Percentiles rank a stretch among this genome's conserved stretches.
Conservation (phyloP, 345 rosid genomes). For the Dovyalis caffra region DNA sequence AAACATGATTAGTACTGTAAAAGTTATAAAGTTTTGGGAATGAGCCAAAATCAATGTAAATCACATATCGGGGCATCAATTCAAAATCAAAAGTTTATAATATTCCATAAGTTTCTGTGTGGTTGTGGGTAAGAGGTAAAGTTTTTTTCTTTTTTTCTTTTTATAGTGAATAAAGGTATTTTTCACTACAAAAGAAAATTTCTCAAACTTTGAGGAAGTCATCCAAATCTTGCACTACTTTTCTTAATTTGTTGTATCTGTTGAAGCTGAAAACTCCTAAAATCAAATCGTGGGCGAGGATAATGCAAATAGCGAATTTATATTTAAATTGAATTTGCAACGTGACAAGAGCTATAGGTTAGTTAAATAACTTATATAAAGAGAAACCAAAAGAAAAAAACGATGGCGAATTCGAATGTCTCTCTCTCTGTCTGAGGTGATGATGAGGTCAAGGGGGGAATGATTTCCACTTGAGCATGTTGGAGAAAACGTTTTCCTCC, state of each 20-base stretch:
- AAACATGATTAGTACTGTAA: neutral
- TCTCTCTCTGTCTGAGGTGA: conserved; percentile 12
- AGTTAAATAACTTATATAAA: neutral
- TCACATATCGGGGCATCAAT: neutral
- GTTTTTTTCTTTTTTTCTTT: too few species aligned
- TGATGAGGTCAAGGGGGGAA: conserved; percentile 39
- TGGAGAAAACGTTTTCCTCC: conserved; percentile 23
- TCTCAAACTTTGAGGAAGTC: neutral
- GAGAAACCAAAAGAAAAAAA: neutral
- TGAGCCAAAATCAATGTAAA: neutral
- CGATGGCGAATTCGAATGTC: neutral
- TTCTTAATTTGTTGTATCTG: neutral
- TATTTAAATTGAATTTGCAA: too few species aligned
- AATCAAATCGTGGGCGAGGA: neutral
- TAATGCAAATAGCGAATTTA: neutral
- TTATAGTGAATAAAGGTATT: neutral
- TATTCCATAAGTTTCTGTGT: neutral
- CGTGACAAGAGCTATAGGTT: too few species aligned
- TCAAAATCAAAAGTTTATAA: neutral
- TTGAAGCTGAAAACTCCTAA: neutral
- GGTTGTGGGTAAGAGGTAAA: neutral
- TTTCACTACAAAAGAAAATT: too few species aligned
- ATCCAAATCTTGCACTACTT: too few species aligned
- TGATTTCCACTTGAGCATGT: conserved; percentile 45
- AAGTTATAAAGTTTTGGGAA: neutral